Percentiles rank a stretch among this genome's conserved stretches.
phyloP scores from a whole-genome alignment of 371 early-diverging fungal species.

The Spraguea lophii region DNA sequence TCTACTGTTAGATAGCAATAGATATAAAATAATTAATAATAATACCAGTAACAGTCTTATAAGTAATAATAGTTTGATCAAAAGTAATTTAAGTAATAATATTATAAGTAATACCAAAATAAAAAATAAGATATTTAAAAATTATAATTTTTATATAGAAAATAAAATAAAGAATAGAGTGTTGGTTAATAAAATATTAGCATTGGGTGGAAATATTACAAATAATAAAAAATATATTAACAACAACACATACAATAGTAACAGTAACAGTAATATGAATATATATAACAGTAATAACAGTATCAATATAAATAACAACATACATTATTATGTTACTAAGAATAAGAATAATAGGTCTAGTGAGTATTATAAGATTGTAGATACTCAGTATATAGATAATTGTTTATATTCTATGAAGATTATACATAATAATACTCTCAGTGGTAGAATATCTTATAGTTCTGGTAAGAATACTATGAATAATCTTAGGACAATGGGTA shows the following conservation, averaged over 20 bases:
- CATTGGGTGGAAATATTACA: no score
- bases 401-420: slow-evolving; percentile 28
- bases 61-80: slow-evolving; percentile 27
- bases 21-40: neutral
- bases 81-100: slow-evolving; percentile 22
- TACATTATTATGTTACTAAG: neutral
- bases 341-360: slow-evolving; percentile 1
- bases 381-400: slow-evolving; percentile 32
- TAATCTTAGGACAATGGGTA: neutral
- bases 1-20: no score
- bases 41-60: neutral
- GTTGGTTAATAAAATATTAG: neutral
- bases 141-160: slow-evolving; percentile 12
- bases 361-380: slow-evolving; percentile 19
- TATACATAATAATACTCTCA: no score
- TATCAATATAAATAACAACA: slow-evolving; percentile 1
- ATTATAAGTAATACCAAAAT: slow-evolving; percentile 13
- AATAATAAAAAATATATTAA: no score
- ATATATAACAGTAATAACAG: slow-evolving; percentile 31
- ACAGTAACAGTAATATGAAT: slow-evolving; percentile 5
- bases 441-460: neutral
- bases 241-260: no score
- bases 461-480: neutral
- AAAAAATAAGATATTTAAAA: slow-evolving; percentile 10
- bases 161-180: neutral